Evolutionary conservation across 2,329 filamentous ascomycete species (phyloP).

Genomic region (Lecanicillium sp.): DNA sequence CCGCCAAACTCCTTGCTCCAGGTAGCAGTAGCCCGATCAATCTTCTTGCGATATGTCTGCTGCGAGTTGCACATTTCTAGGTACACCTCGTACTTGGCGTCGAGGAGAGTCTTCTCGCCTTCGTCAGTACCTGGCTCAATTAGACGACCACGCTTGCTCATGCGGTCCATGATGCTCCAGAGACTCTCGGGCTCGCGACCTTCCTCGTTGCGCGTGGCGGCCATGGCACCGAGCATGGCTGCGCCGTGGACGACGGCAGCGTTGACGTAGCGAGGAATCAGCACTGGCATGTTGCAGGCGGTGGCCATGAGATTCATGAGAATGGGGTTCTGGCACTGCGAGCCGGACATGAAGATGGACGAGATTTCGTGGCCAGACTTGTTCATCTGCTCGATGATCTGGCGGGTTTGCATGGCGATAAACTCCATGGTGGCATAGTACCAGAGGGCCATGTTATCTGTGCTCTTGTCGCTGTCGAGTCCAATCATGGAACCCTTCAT

Average conservation of each 20-base stretch:
- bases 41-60: constrained; percentile 67
- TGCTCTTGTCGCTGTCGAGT: constrained; percentile 74
- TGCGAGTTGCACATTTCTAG: constrained; percentile 84
- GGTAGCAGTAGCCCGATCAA: constrained; percentile 53
- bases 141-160: constrained; percentile 87
- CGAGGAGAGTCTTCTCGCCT: constrained; percentile 69
- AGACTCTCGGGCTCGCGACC: constrained; percentile 71
- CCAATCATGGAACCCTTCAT: constrained; percentile 91
- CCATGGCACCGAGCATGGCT: constrained; percentile 95
- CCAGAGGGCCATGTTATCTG: constrained; percentile 79
- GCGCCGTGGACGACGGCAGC: constrained; percentile 96
- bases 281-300: constrained; percentile 81
- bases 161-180: constrained; percentile 96
- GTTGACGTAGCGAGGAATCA: constrained; percentile 89
- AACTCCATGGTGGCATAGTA: constrained; percentile 98
- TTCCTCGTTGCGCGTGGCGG: constrained; percentile 68
- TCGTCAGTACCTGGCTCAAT: constrained; percentile 66
- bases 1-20: constrained; percentile 24
- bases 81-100: constrained; percentile 93
- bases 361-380: constrained; percentile 75
- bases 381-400: constrained; percentile 96
- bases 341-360: constrained; percentile 98
- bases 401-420: constrained; percentile 91
- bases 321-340: constrained; percentile 91
- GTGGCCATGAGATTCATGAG: constrained; percentile 89